Percentiles rank a stretch among this genome's conserved stretches.
These are phyloP conservation scores for Aureoboletus auriporus DNA, from an alignment of 768 basidiomycete species.

Conservation along the genomic window DNA sequence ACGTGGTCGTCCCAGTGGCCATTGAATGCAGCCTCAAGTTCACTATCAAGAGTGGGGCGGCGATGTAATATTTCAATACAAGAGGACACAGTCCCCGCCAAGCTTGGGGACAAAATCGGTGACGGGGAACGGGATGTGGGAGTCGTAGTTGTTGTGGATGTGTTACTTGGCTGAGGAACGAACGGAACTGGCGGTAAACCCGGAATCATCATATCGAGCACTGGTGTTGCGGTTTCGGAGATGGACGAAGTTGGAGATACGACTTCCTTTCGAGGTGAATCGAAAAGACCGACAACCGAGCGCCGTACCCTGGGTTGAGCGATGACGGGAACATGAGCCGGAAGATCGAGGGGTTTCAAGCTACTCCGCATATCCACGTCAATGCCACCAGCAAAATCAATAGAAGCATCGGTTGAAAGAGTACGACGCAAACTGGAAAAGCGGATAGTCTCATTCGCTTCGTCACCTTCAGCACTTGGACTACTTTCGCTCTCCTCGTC, in stretches of 20 bases:
- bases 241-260: constrained; percentile 7
- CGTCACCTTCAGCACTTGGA: constrained; percentile 23
- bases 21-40: constrained; percentile 52
- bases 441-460: constrained; percentile 29
- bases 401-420: constrained; percentile 18
- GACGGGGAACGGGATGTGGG: constrained; percentile 20
- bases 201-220: constrained; percentile 31
- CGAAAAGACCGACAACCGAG: constrained; percentile 63
- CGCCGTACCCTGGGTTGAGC: constrained; percentile 37
- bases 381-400: constrained; percentile 20
- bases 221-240: constrained; percentile 16
- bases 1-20: constrained; percentile 14
- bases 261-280: constrained; percentile 25
- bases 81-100: constrained; percentile 7
- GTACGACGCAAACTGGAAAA: constrained; percentile 27
- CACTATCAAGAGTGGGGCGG: constrained; percentile 47
- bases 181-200: constrained; percentile 31
- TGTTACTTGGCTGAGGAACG: constrained; percentile 31
- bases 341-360: constrained; percentile 10
- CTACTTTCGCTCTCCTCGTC: constrained; percentile 42
- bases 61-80: background rate
- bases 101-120: constrained; percentile 7
- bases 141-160: constrained; percentile 6
- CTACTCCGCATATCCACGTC: constrained; percentile 24
- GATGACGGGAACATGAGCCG: constrained; percentile 16